Base-by-base conservation (phyloP, 176 grass and related monocot species). In the Chloris gayana region DNA sequence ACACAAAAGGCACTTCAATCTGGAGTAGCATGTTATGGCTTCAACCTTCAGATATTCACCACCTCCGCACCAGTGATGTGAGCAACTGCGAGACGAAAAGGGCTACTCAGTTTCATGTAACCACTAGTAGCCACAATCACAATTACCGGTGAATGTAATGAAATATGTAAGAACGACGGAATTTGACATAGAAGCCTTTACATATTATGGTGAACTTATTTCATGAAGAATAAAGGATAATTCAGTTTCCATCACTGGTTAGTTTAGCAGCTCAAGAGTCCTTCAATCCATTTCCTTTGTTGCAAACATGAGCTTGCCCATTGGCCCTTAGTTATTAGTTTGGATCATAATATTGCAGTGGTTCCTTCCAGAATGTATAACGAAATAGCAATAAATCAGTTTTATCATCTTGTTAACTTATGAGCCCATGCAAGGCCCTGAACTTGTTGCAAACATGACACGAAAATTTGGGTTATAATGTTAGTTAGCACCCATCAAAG, bases 1-100 rank as follows among this genome's bases (percentile, higher is more conserved):
- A 89, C 83, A 82, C 34, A 72, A 72, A 4, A 80, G 81, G 46
- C 24, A 37, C 59, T 78, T 42, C 30, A 78, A 67, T 58, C 67
- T 27, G 53, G 80, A 14, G 71, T 7, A 15, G 24, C 24, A 10
- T 0, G 4, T 24, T 14, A 29, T 2, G 10, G 26, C 14, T 56
- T 88, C 19, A 29, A 50, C 32, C 65, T 45, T 85, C 25, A 37
- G 67, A 67, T 0, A 34, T 93, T 94, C 84, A 92, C 95, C 92
- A 94, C 72, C 92, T 93, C 66, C 92, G 80, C 35, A 94, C 95
- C 71, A 98, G 84, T 3, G 90, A 94, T 58, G 90, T 87, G 59
- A 91, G 90, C 64, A 98, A 74, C 95, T 98, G 88, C 35, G 79
- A 44, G 24, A 45, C 65, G 13, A 85, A 33, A 32, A 65, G 67